phyloP scores from a whole-genome alignment of 2,329 filamentous ascomycete genomes.

The Aspergillus ustus region DNA sequence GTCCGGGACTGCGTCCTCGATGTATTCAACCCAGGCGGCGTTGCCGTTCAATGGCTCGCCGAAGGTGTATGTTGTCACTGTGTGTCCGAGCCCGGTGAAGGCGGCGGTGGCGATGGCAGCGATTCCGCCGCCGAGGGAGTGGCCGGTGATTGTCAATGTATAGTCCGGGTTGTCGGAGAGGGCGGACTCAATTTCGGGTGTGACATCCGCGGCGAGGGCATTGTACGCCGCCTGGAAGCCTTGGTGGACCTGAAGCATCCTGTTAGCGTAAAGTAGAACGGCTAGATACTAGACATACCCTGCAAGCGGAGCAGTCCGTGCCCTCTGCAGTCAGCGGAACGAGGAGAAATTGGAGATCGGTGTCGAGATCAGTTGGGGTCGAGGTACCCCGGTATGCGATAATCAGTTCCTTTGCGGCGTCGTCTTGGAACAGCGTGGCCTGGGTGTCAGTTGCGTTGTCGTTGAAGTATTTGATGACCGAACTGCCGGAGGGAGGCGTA shows the following conservation, averaged over 20 bases:
- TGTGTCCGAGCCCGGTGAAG: not conserved
- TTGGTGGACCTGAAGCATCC: not conserved
- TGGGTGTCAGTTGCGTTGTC: not conserved
- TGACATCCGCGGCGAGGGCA: not conserved
- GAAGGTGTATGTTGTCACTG: constrained; percentile 1
- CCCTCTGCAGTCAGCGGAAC: not conserved
- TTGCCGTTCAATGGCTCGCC: not conserved
- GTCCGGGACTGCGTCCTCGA: not conserved
- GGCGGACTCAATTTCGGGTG: not conserved
- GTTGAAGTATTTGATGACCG: not conserved
- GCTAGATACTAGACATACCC: not conserved
- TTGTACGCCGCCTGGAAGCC: constrained; percentile 1
- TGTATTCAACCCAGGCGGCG: not conserved
- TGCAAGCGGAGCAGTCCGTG: not conserved
- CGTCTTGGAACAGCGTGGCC: not conserved
- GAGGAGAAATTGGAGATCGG: not conserved
- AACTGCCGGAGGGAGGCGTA: not conserved
- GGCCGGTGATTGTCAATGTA: not conserved
- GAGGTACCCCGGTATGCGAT: not conserved
- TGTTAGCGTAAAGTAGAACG: not conserved
- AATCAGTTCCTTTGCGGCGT: not conserved
- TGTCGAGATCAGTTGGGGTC: not conserved
- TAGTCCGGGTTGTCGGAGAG: not conserved
- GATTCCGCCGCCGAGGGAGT: not conserved
- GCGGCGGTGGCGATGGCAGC: not conserved